Conservation (phyloP, 257 asterid species). For the Salvia rosmarinus region DNA sequence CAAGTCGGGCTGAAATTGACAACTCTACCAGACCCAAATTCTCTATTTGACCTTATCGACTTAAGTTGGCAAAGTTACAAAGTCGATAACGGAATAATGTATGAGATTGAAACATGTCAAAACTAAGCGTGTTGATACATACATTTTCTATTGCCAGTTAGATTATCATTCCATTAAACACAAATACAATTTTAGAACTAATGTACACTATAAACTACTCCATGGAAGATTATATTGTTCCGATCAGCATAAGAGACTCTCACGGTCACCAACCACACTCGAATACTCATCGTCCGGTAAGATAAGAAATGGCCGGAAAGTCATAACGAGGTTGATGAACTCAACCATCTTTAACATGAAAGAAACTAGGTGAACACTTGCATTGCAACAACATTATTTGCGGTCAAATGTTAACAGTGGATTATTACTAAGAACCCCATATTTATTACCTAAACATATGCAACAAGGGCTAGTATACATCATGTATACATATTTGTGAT, state of each 20-base stretch:
- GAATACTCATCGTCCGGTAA: conserved; percentile 28
- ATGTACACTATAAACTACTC: neutral
- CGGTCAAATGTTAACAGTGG: conserved; percentile 5
- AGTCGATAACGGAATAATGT: no score
- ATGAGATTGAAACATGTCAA: neutral
- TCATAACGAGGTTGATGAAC: conserved; percentile 52
- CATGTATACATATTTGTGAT: no score
- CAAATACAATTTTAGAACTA: neutral
- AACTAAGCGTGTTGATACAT: neutral
- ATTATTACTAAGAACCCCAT: neutral
- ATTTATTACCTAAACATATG: neutral
- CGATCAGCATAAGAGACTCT: conserved; percentile 4
- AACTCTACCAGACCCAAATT: no score
- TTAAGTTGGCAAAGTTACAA: no score
- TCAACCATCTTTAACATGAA: conserved; percentile 58
- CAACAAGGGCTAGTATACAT: no score
- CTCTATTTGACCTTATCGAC: no score
- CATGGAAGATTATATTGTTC: neutral
- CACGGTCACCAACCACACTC: conserved; percentile 7
- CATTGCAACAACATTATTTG: conserved; percentile 27
- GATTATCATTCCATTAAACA: neutral
- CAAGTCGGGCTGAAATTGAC: no score
- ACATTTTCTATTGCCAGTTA: neutral
- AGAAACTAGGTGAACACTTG: conserved; percentile 75
- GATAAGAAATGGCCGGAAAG: conserved; percentile 56